A percentile compares a stretch with the other conserved stretches of the same genome.
phyloP scores from a whole-genome alignment of 2,329 filamentous ascomycete genomes.

The Fusarium sp. region DNA sequence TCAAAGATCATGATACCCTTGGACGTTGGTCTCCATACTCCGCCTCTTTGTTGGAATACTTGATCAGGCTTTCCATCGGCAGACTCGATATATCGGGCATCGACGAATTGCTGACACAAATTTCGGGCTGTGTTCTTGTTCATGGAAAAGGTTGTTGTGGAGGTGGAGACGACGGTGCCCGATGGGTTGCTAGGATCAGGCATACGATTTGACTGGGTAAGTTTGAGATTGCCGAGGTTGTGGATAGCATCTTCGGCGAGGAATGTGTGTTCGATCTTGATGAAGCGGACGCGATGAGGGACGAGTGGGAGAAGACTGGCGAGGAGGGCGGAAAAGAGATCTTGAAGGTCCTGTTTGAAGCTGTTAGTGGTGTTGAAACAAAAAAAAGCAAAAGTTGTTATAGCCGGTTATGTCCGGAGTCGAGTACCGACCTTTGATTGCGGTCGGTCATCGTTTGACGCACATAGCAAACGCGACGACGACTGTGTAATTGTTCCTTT shows the following conservation, averaged over 20 bases:
- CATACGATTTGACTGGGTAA: slow-evolving; percentile 98
- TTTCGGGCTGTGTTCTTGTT: slow-evolving; percentile 97
- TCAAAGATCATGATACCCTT: slow-evolving; percentile 94
- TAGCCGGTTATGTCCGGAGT: slow-evolving; percentile 7
- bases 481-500: slow-evolving; percentile 69
- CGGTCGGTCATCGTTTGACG: slow-evolving; percentile 96
- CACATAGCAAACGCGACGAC: slow-evolving; percentile 91
- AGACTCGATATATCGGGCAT: slow-evolving; percentile 93
- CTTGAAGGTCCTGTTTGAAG: slow-evolving; percentile 84
- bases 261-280: slow-evolving; percentile 92
- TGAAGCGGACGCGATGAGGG: slow-evolving; percentile 88
- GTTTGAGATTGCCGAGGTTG: slow-evolving; percentile 95
- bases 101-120: slow-evolving; percentile 92
- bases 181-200: slow-evolving; percentile 96
- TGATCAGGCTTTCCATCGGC: slow-evolving; percentile 85
- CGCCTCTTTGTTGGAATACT: slow-evolving; percentile 84
- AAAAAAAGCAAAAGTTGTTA: neutral
- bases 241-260: slow-evolving; percentile 97
- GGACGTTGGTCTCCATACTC: slow-evolving; percentile 94
- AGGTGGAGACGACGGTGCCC: slow-evolving; percentile 95
- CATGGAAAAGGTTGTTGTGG: slow-evolving; percentile 99
- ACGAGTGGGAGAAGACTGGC: slow-evolving; percentile 88
- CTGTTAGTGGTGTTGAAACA: slow-evolving; percentile 4
- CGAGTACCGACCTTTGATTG: slow-evolving; percentile 82
- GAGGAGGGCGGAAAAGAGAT: slow-evolving; percentile 94